A percentile compares a stretch with the other conserved stretches of the same genome.
These are phyloP conservation scores for Lentinula detonsa DNA, from an alignment of 768 basidiomycete genomes.

Conservation along the genomic window DNA sequence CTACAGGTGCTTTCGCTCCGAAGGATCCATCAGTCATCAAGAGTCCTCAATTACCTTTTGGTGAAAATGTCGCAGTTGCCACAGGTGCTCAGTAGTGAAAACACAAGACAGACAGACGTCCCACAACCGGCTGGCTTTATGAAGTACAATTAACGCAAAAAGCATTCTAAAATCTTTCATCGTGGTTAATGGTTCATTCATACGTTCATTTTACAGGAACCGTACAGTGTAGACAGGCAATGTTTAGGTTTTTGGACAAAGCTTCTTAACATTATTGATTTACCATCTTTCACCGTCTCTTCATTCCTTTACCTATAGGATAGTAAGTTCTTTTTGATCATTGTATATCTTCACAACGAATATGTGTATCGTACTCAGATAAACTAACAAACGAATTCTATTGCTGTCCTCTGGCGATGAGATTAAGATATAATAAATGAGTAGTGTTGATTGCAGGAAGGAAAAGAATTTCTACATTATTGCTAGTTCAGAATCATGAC, in stretches of 20 bases:
- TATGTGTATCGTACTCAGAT: background rate
- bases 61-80: constrained; percentile 53
- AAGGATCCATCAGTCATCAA: constrained; percentile 47
- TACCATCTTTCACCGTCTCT: background rate
- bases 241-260: background rate
- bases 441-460: too few species aligned
- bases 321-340: background rate
- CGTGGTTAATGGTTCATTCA: constrained; percentile 37
- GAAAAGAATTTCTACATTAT: too few species aligned
- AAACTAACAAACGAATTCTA: background rate
- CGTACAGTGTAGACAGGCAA: background rate
- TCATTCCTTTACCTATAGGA: background rate
- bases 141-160: background rate
- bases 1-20: constrained; percentile 29
- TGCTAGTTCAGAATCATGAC: constrained; percentile 1
- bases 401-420: background rate
- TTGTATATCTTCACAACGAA: constrained; percentile 2
- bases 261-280: background rate
- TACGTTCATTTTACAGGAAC: constrained; percentile 33
- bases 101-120: background rate
- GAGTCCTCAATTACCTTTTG: constrained; percentile 54
- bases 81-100: constrained; percentile 31
- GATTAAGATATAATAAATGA: too few species aligned
- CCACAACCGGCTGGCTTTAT: background rate
- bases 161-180: constrained; percentile 12